Percentiles rank a stretch among this genome's conserved stretches.
phyloP scores from a whole-genome alignment of 2,329 filamentous ascomycete species.

The Conoideocrella luteorostrata region DNA sequence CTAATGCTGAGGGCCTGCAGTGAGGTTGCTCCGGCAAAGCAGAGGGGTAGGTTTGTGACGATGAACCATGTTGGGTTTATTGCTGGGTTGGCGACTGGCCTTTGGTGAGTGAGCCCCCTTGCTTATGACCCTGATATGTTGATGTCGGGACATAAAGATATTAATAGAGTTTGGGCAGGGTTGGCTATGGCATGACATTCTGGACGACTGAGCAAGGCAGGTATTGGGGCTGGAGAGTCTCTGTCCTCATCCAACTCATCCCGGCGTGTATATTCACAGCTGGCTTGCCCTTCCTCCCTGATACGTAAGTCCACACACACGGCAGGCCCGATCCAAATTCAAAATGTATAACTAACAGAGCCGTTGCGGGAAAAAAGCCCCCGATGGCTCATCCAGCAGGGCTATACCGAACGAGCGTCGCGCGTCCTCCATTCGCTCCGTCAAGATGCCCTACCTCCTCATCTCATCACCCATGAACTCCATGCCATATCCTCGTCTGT shows the following conservation, averaged over 20 bases:
- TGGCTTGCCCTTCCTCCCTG: conserved; percentile 46
- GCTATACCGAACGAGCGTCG: conserved; percentile 34
- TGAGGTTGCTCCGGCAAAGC: conserved; percentile 46
- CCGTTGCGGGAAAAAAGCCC: conserved; percentile 26
- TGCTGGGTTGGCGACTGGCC: conserved; percentile 44
- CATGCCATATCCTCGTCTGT: conserved; percentile 39
- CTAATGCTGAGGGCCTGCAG: too few species aligned
- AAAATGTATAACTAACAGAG: too few species aligned
- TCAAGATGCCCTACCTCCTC: conserved; percentile 31
- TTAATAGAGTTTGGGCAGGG: too few species aligned
- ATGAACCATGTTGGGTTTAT: conserved; percentile 55
- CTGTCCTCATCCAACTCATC: conserved; percentile 44
- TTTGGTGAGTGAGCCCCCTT: conserved; percentile 36
- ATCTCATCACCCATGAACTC: conserved; percentile 36
- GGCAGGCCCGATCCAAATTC: too few species aligned
- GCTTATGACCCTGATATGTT: not conserved
- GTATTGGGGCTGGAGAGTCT: conserved; percentile 46
- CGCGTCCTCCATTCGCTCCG: conserved; percentile 42
- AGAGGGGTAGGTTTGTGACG: conserved; percentile 50
- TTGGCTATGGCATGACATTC: conserved; percentile 49
- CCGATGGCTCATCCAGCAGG: conserved; percentile 51
- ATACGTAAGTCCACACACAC: conserved; percentile 47
- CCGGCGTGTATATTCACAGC: conserved; percentile 42
- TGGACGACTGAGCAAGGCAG: conserved; percentile 39
- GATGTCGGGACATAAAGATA: too few species aligned